A percentile compares a stretch with the other conserved stretches of the same genome.
Evolutionary conservation across 371 early-diverging fungal genomes (phyloP).

Genomic region (Apophysomyces ossiformis): DNA sequence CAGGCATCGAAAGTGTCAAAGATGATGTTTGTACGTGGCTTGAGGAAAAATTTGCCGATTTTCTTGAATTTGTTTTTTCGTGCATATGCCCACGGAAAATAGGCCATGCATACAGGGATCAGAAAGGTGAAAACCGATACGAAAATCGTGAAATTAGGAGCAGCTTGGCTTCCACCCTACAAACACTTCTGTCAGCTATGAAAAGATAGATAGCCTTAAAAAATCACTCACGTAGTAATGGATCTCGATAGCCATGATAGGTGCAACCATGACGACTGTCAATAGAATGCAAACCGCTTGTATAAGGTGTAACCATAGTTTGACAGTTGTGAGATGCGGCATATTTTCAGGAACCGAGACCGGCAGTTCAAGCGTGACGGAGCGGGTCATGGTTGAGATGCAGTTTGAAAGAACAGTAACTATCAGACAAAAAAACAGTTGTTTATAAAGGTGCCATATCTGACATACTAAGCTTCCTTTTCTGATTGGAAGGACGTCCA

Average conservation of each 20-base stretch:
- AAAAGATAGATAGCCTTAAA: not conserved
- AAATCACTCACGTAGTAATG: slow-evolving; percentile 34
- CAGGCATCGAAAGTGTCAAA: slow-evolving; percentile 37
- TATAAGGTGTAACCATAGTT: slow-evolving; percentile 28
- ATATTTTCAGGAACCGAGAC: slow-evolving; percentile 27
- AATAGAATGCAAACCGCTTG: slow-evolving; percentile 34
- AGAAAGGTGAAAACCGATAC: slow-evolving; percentile 30
- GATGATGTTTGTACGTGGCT: slow-evolving; percentile 42
- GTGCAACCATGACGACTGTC: slow-evolving; percentile 31
- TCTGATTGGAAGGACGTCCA: too few relatives aligned
- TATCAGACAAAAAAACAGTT: not conserved
- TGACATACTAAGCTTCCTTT: too few relatives aligned
- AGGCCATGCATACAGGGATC: slow-evolving; percentile 26
- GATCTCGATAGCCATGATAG: slow-evolving; percentile 40
- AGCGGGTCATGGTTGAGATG: slow-evolving; percentile 10
- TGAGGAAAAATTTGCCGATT: slow-evolving; percentile 39
- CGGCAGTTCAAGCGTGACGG: slow-evolving; percentile 25
- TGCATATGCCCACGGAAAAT: slow-evolving; percentile 42
- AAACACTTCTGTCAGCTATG: not conserved
- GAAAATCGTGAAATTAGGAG: slow-evolving; percentile 39
- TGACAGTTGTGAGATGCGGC: slow-evolving; percentile 34
- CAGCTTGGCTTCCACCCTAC: slow-evolving; percentile 44
- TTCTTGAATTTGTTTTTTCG: slow-evolving; percentile 31
- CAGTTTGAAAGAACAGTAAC: not conserved
- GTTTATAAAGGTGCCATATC: too few relatives aligned